Evolutionary conservation across 1,284 basidiomycete genomes (phyloP), one percentile per base, ranked within the genome.

Genomic region (Ceratobasidium sp.): DNA sequence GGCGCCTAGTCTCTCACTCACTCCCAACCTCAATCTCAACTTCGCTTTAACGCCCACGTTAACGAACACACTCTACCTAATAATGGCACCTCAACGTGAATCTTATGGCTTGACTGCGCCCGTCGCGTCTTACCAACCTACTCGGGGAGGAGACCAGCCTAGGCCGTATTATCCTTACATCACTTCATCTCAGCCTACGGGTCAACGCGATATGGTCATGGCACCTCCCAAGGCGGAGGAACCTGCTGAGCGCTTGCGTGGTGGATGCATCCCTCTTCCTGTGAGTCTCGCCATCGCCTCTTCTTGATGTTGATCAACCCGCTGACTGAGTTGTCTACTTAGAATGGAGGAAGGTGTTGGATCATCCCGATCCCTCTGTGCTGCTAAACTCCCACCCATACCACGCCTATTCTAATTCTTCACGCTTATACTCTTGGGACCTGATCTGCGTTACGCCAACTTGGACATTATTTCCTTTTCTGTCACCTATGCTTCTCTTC

Each of bases 311-410:
- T 36, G 47, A n/a, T 63, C 31, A 22, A 41, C 14, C 15, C 31
- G 45, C 24, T 63, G 60, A 63, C 24, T 22, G 3, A 2, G 15
- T 29, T 22, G 15, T 57, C 36, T 22, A 14, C 29, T n/a, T 22
- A 67, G 65, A 56, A 56, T 51, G 65, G 65, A 54, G 65, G 65
- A 31, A 31, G 65, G 51, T 67, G 65, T 27, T 67, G 65, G 65
- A 67, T 67, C 36, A 67, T 67, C 41, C 65, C 65, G n/a, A 67
- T 67, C 36, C 65, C 65, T n/a, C 36, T 51, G n/a, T 67, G 65
- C 65, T 67, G 65, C 65, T 67, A 67, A 29, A 56, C 41, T 14
- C 44, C 48, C 27, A 24, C 8, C n/a, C 44, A 24, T 14, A 47
- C 7, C 31, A 17, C 24, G 48, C 3, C 24, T 48, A 8, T 48